A percentile compares a stretch with the other conserved stretches of the same genome.
These are phyloP conservation scores for Salvia hispanica DNA, from an alignment of 257 asterid species.

Conservation along the genomic window DNA sequence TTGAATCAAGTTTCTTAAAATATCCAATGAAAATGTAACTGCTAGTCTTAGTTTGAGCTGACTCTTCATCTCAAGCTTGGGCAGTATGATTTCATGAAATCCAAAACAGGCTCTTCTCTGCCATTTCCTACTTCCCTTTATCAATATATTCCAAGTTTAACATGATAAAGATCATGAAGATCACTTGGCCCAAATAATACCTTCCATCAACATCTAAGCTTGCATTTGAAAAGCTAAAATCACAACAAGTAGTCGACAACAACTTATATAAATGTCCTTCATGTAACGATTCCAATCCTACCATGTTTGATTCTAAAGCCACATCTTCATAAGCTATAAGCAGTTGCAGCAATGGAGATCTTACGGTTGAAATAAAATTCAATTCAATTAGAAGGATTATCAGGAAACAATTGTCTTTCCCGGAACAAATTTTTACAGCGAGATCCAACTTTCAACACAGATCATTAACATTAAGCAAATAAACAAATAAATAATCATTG, in stretches of 20 bases:
- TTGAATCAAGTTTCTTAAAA: background rate
- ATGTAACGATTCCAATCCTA: background rate
- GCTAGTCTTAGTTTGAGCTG: background rate
- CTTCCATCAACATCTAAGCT: constrained; percentile 16
- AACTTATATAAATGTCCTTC: constrained; percentile 1
- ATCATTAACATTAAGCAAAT: constrained; percentile 3
- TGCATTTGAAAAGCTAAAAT: background rate
- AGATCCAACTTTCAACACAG: constrained; percentile 24
- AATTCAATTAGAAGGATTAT: background rate
- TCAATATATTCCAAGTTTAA: background rate
- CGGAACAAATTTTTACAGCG: constrained; percentile 6
- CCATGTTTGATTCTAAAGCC: background rate
- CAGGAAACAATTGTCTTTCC: background rate
- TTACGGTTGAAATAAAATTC: background rate
- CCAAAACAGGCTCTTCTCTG: background rate
- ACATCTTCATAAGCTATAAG: constrained; percentile 15
- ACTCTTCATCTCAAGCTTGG: background rate
- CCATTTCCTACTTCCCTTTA: background rate
- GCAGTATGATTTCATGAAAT: constrained; percentile 13
- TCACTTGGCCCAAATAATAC: background rate
- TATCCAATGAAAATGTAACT: background rate
- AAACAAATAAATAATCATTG: background rate
- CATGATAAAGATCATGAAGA: background rate
- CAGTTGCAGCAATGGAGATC: background rate
- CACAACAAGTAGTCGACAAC: background rate